Evolutionary conservation across 106 monocot genomes (phyloP).

Genomic region (Amphibolis antarctica): DNA sequence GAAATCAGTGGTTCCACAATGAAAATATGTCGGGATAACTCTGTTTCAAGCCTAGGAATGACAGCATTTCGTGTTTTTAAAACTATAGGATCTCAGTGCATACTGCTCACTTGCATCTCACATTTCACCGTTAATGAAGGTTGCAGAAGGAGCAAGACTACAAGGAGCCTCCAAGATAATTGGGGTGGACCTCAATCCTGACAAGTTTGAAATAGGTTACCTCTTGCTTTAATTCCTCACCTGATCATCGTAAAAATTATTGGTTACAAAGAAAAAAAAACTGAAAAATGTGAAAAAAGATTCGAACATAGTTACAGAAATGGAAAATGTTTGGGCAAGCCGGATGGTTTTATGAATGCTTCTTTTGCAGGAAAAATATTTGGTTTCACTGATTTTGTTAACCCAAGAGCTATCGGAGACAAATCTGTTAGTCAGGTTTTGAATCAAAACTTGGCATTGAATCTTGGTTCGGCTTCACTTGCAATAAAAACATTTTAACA

Average conservation of each 20-base stretch:
- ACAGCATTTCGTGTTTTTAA: neutral
- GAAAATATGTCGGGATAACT: no score
- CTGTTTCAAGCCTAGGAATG: neutral
- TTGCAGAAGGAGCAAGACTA: conserved; percentile 59
- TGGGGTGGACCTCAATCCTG: conserved; percentile 71
- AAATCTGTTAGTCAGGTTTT: conserved; percentile 40
- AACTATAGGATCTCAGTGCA: neutral
- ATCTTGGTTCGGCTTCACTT: neutral
- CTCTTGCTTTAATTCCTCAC: neutral
- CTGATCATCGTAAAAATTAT: neutral
- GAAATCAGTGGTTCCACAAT: no score
- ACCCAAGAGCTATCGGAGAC: conserved; percentile 64
- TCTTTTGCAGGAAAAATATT: conserved; percentile 60
- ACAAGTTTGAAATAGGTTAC: conserved; percentile 63
- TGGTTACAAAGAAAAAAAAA: neutral
- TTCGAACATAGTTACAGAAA: no score
- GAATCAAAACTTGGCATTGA: neutral
- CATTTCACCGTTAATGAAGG: conserved; percentile 16
- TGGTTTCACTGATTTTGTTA: conserved; percentile 80
- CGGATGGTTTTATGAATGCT: neutral
- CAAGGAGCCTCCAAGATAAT: conserved; percentile 66
- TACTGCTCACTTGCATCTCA: neutral
- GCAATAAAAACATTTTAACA: neutral
- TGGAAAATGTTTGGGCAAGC: no score
- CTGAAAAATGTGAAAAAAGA: neutral